Conservation (phyloP, 2,329 filamentous ascomycete species). For the Penicillium carneum region DNA sequence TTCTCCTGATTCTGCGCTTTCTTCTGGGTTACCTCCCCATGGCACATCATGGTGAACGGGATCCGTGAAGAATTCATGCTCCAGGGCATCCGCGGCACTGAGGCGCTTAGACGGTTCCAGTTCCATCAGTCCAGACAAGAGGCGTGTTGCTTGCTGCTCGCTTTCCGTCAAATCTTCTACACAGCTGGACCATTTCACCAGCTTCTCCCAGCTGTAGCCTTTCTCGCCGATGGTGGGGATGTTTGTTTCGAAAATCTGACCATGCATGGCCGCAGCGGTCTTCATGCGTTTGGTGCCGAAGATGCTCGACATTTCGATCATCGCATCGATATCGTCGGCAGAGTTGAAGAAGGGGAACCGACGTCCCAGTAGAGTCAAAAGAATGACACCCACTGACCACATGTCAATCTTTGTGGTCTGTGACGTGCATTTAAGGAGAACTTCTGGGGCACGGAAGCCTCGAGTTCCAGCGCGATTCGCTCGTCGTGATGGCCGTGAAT, state of each 20-base stretch:
- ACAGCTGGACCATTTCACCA: slow-evolving; percentile 92
- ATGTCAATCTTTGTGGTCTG: slow-evolving; percentile 95
- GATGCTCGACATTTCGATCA: slow-evolving; percentile 96
- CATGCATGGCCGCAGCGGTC: slow-evolving; percentile 80
- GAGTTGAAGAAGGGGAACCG: slow-evolving; percentile 99
- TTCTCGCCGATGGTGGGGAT: slow-evolving; percentile 87
- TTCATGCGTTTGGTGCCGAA: slow-evolving; percentile 89
- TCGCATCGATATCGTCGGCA: slow-evolving; percentile 94
- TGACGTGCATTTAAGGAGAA: slow-evolving; percentile 94
- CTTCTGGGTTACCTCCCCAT: slow-evolving; percentile 50
- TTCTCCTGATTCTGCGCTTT: slow-evolving; percentile 46
- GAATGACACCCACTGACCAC: slow-evolving; percentile 95
- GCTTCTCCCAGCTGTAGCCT: slow-evolving; percentile 89
- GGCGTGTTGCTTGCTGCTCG: slow-evolving; percentile 55
- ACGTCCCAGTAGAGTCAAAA: slow-evolving; percentile 89
- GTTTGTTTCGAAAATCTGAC: slow-evolving; percentile 88
- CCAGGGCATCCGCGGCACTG: slow-evolving; percentile 53
- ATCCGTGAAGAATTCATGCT: slow-evolving; percentile 55
- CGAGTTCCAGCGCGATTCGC: slow-evolving; percentile 94
- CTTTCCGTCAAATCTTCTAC: slow-evolving; percentile 65
- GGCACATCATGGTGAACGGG: slow-evolving; percentile 52
- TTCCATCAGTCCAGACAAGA: slow-evolving; percentile 54
- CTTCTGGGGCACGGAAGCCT: slow-evolving; percentile 94
- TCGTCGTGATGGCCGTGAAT: slow-evolving; percentile 83
- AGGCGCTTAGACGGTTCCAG: slow-evolving; percentile 53